These are phyloP conservation scores for Coemansia sp. DNA, from an alignment of 192 early-diverging fungal species.

Conservation along the genomic window DNA sequence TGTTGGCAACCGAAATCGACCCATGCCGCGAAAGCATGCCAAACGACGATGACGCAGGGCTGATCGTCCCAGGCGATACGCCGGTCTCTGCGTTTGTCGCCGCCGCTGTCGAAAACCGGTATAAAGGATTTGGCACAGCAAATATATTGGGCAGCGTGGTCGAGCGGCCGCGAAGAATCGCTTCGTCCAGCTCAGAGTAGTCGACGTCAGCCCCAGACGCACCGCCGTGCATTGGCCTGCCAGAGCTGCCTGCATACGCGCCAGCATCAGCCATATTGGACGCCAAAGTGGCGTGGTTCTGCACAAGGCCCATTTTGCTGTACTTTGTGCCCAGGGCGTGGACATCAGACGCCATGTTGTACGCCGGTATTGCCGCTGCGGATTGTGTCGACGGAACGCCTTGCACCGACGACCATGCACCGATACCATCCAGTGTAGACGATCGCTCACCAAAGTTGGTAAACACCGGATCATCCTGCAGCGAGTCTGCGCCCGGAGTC, in stretches of 20 bases:
- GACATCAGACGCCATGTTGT: slow-evolving; percentile 12
- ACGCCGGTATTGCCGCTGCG: slow-evolving; percentile 4
- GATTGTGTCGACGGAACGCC: slow-evolving; percentile 14
- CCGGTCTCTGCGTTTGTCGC: slow-evolving; percentile 11
- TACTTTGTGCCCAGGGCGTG: slow-evolving; percentile 29
- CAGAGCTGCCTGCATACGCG: slow-evolving; percentile 2
- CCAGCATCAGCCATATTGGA: not conserved
- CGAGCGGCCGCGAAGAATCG: slow-evolving; percentile 48
- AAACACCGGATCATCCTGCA: slow-evolving; percentile 25
- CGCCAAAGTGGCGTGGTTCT: slow-evolving; percentile 8
- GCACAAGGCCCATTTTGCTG: slow-evolving; percentile 20
- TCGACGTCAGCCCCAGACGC: slow-evolving; percentile 17
- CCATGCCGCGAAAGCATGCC: slow-evolving; percentile 47
- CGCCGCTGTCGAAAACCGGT: slow-evolving; percentile 24
- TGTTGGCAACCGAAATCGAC: slow-evolving; percentile 34
- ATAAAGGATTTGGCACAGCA: slow-evolving; percentile 22
- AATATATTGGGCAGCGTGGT: slow-evolving; percentile 50
- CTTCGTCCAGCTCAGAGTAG: slow-evolving; percentile 49
- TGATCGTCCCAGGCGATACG: slow-evolving; percentile 18
- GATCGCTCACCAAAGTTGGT: slow-evolving; percentile 24
- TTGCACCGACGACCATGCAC: slow-evolving; percentile 45
- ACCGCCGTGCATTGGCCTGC: not conserved
- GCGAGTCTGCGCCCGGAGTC: slow-evolving; percentile 29
- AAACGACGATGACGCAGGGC: slow-evolving; percentile 32
- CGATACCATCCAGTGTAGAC: slow-evolving; percentile 40